Evolutionary conservation across 1,284 basidiomycete species (phyloP).

Genomic region (Farysia itapuensis): DNA sequence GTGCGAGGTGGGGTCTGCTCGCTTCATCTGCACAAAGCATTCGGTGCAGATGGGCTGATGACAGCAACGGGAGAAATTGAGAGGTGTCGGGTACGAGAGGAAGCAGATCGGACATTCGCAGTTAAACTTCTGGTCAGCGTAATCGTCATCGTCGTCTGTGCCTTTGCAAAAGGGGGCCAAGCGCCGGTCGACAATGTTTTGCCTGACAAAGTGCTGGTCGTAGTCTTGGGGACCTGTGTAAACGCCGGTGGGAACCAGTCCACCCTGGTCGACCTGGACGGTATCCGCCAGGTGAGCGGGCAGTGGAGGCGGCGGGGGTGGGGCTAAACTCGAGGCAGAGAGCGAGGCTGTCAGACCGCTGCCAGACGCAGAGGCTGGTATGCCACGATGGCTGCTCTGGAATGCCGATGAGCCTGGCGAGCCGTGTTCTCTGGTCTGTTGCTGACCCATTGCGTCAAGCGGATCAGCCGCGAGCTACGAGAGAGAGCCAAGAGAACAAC

Average conservation of each 20-base stretch:
- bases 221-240: conserved; percentile 79
- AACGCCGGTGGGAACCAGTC: conserved; percentile 82
- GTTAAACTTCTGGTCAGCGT: conserved; percentile 81
- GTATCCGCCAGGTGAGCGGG: conserved; percentile 28
- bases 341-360: conserved; percentile 8
- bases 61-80: conserved; percentile 95
- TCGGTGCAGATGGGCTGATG: conserved; percentile 98
- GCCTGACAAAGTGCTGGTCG: conserved; percentile 81
- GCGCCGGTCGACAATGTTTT: conserved; percentile 80
- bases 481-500: no score
- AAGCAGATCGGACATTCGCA: conserved; percentile 99
- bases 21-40: conserved; percentile 98
- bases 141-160: conserved; percentile 84
- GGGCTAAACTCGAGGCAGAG: conserved; percentile 15
- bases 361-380: conserved; percentile 19
- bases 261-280: conserved; percentile 66
- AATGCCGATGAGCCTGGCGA: conserved; percentile 7
- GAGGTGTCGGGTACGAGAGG: conserved; percentile 63
- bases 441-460: conserved; percentile 39
- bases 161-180: conserved; percentile 95
- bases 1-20: conserved; percentile 71
- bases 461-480: no score
- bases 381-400: conserved; percentile 13
- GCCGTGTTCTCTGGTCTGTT: conserved; percentile 38
- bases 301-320: conserved; percentile 22